These are phyloP conservation scores for Trypanosoma avium DNA, from an alignment of 208 protist species.

Conservation along the genomic window DNA sequence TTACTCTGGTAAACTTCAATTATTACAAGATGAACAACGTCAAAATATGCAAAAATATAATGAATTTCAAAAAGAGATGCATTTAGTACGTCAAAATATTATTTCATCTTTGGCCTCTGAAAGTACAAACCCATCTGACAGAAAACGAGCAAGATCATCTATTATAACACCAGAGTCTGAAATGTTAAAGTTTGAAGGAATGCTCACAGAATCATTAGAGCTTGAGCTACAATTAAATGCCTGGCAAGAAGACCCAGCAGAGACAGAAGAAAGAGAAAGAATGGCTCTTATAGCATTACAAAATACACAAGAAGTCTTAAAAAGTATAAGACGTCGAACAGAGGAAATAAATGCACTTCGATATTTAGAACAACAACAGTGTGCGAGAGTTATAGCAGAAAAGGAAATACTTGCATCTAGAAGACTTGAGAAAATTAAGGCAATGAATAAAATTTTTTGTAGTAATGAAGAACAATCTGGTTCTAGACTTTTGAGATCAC, in stretches of 20 bases:
- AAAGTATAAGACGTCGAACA: constrained; percentile 11
- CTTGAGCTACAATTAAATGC: constrained; percentile 7
- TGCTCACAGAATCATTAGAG: constrained; percentile 35
- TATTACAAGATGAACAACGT: constrained; percentile 1
- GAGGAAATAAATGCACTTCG: constrained; percentile 37
- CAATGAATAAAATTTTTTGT: constrained; percentile 37
- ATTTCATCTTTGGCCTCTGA: not conserved
- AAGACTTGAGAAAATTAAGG: constrained; percentile 32
- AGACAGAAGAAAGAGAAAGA: not conserved
- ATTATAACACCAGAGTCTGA: constrained; percentile 19
- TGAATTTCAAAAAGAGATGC: constrained; percentile 11
- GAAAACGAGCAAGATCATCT: constrained; percentile 8
- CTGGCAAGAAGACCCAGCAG: not conserved
- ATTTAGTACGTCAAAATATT: not conserved
- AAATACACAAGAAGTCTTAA: constrained; percentile 19
- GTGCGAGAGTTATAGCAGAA: constrained; percentile 26
- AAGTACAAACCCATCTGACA: not conserved
- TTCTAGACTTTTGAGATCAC: constrained; percentile 3
- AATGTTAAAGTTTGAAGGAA: constrained; percentile 37
- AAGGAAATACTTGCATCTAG: constrained; percentile 20
- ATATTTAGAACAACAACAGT: constrained; percentile 40
- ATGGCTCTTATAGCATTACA: constrained; percentile 17
- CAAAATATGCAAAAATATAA: constrained; percentile 11
- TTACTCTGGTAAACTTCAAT: constrained; percentile 2
- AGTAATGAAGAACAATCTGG: not conserved